phyloP scores from a whole-genome alignment of 345 rosid species.

The Hevea brasiliensis region DNA sequence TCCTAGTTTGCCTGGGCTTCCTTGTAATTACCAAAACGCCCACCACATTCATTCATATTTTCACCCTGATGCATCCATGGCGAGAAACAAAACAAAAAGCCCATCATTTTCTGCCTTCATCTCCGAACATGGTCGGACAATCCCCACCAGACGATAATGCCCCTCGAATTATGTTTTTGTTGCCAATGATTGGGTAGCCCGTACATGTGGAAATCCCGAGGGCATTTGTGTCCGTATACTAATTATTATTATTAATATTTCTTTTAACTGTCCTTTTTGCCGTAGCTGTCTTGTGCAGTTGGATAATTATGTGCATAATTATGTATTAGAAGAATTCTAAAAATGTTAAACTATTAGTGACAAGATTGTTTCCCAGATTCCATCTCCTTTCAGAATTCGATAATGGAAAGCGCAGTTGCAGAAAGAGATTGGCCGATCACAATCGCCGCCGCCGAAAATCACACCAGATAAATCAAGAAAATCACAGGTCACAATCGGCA shows the following conservation, averaged over 20 bases:
- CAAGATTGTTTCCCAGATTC: constrained; percentile 47
- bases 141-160: constrained; percentile 21
- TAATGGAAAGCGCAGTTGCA: constrained; percentile 97
- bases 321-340: background rate
- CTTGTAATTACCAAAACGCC: constrained; percentile 19
- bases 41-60: constrained; percentile 15
- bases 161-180: constrained; percentile 11
- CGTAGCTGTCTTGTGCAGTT: background rate
- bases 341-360: background rate
- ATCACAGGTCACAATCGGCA: constrained; percentile 32
- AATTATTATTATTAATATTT: background rate
- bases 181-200: constrained; percentile 5
- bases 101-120: background rate
- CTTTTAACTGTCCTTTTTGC: background rate
- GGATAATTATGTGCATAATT: no score
- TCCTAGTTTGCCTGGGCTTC: no score
- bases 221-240: constrained; percentile 41
- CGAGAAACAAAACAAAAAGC: background rate
- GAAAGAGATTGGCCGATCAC: constrained; percentile 93
- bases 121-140: background rate
- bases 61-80: background rate
- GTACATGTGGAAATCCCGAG: constrained; percentile 43
- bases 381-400: constrained; percentile 91
- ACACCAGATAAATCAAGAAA: constrained; percentile 45
- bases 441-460: constrained; percentile 92